Conservation (phyloP, 2,329 filamentous ascomycete genomes). For the Gremmenia infestans region DNA sequence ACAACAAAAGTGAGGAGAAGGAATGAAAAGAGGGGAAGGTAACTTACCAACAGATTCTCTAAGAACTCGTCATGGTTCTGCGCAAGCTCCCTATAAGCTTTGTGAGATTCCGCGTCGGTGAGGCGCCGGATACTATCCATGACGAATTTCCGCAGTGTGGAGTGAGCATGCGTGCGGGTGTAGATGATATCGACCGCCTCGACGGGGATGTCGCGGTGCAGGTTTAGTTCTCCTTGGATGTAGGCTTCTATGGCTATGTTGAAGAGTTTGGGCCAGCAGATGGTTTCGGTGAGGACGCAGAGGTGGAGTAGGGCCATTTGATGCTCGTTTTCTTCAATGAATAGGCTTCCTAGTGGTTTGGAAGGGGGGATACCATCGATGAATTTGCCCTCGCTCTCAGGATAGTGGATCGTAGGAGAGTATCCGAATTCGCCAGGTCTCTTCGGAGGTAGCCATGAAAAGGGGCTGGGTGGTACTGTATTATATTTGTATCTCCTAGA, state of each 20-base stretch:
- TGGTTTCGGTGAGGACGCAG: constrained; percentile 14
- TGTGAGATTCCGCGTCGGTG: background rate
- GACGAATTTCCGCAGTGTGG: constrained; percentile 8
- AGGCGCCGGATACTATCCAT: constrained; percentile 8
- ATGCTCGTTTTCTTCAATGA: background rate
- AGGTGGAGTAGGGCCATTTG: constrained; percentile 14
- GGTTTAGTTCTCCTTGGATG: constrained; percentile 6
- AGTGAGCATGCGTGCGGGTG: constrained; percentile 7
- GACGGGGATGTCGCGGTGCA: constrained; percentile 6
- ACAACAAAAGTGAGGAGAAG: too few relatives aligned
- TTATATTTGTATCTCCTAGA: background rate
- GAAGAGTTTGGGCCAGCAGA: constrained; percentile 13
- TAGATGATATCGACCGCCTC: constrained; percentile 12
- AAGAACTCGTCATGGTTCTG: constrained; percentile 7
- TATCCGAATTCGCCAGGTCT: constrained; percentile 1
- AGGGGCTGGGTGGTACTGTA: background rate
- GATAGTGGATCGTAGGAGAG: background rate
- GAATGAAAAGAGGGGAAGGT: too few relatives aligned
- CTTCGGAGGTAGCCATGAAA: background rate
- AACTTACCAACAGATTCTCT: background rate
- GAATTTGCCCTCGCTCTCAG: background rate
- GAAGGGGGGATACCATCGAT: constrained; percentile 1
- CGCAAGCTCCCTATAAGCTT: background rate
- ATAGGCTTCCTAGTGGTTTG: background rate
- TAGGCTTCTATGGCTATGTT: constrained; percentile 13